Base-by-base conservation (phyloP, 2,329 filamentous ascomycete species). In the Plectosphaerella plurivora region DNA sequence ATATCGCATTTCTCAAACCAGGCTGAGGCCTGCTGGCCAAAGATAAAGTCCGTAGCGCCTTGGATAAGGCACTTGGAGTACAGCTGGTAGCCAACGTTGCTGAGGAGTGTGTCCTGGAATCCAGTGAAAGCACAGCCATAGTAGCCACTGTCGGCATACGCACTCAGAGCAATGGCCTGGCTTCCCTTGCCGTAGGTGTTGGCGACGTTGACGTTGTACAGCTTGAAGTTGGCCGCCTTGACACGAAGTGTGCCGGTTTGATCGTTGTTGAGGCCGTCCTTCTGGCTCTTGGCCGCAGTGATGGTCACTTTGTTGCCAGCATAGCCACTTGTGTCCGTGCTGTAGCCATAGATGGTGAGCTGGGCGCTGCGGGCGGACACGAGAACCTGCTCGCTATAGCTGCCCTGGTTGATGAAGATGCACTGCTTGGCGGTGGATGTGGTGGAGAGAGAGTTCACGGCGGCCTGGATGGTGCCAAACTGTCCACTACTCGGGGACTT, bases 391-490 rank as follows among this genome's bases (percentile, higher is more conserved):
- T 84, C 81, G 20, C 68, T 69, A 69, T 84, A 86, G 16, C 77
- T 83, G 2, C 82, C 81, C 1, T 87, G 86, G 36, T 79, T 83
- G 65, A 88, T 79, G 69, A 87, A 87, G 67, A 88, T 83, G 61
- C 76, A 80, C 53, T 84, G 80, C 1, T 71, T 71, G 1, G 66
- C 57, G 2, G 75, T 73, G 7, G 74, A 72, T 1, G 72, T 69
- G 0, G 74, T 78, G n/a, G 76, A 78, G 9, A 87, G 73, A 5
- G 82, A 75, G 59, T 82, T 63, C 52, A 87, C 75, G 9, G 84
- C 84, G 16, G 74, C 66, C 61, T 83, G 79, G 42, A 61, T 60
- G 1, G 53, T 64, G 4, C 57, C 58, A 44, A 61, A 67, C 18
- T 59, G 62, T 4, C 56, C 57, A 45, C 46, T 51, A 33, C 18